Conservation (phyloP, 2,329 filamentous ascomycete genomes). For the Pseudopyricularia javanii region DNA sequence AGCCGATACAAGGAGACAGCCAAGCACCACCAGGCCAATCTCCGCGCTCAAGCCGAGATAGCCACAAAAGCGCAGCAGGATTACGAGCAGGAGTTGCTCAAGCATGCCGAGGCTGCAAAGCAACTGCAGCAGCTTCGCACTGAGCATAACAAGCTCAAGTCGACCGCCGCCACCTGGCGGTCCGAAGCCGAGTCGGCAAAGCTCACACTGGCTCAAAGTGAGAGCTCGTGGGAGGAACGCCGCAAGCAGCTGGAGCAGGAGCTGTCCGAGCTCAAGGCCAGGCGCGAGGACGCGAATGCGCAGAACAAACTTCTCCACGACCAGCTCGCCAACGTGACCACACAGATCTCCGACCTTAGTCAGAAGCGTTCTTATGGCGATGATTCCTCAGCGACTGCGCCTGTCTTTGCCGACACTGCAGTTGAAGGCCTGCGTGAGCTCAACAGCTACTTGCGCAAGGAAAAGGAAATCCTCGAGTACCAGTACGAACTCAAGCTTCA, state of each 20-base stretch:
- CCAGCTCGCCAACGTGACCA: constrained; percentile 72
- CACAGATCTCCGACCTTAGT: constrained; percentile 70
- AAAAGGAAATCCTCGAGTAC: constrained; percentile 97
- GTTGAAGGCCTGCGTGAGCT: constrained; percentile 76
- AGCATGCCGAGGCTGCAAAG: constrained; percentile 91
- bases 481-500: constrained; percentile 83
- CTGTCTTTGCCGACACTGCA: constrained; percentile 42
- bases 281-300: constrained; percentile 71
- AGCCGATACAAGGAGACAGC: constrained; percentile 69
- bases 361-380: constrained; percentile 50
- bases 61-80: constrained; percentile 86
- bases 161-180: constrained; percentile 60
- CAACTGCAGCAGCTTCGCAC: constrained; percentile 64
- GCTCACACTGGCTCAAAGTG: constrained; percentile 63
- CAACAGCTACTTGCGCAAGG: constrained; percentile 79
- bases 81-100: constrained; percentile 88
- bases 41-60: constrained; percentile 88
- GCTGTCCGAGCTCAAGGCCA: constrained; percentile 61
- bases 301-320: constrained; percentile 87
- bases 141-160: constrained; percentile 73
- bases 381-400: constrained; percentile 37
- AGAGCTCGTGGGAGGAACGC: constrained; percentile 79
- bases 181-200: constrained; percentile 80
- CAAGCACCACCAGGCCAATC: constrained; percentile 78
- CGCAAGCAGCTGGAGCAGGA: constrained; percentile 74